Conservation (phyloP, 495 filamentous ascomycete species). For the Penicillium samsonianum region DNA sequence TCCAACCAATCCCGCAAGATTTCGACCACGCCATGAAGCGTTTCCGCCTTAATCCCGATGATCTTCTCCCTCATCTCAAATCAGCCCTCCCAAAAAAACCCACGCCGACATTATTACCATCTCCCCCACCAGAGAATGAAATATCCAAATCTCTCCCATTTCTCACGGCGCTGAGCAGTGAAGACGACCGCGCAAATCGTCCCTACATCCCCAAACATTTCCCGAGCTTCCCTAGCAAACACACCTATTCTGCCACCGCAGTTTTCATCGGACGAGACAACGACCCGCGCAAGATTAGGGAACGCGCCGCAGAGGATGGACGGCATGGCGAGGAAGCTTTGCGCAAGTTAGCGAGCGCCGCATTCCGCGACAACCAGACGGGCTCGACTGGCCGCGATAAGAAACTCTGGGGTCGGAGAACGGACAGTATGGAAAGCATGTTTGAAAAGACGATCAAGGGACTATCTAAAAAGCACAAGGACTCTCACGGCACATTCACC, state of each 20-base stretch:
- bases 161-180: constrained; percentile 55
- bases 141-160: constrained; percentile 44
- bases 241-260: constrained; percentile 70
- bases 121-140: constrained; percentile 49
- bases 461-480: constrained; percentile 40
- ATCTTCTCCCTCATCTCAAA: constrained; percentile 45
- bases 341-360: constrained; percentile 61
- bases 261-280: constrained; percentile 65
- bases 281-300: constrained; percentile 70
- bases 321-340: constrained; percentile 73
- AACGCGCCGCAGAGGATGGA: constrained; percentile 71
- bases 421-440: constrained; percentile 51
- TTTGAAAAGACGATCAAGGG: constrained; percentile 50
- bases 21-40: constrained; percentile 63
- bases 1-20: constrained; percentile 64
- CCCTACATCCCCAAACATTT: constrained; percentile 67
- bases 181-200: constrained; percentile 47
- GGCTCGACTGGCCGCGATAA: constrained; percentile 41
- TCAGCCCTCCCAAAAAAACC: constrained; percentile 33
- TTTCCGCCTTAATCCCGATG: constrained; percentile 34
- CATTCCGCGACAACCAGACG: constrained; percentile 45
- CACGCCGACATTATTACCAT: constrained; percentile 41
- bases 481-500: constrained; percentile 9
- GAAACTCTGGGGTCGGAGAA: constrained; percentile 46
- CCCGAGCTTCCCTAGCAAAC: constrained; percentile 68